Evolutionary conservation across 306 rosid genomes (phyloP), one percentile per base, ranked within the genome.

Genomic region (Vicia faba): DNA sequence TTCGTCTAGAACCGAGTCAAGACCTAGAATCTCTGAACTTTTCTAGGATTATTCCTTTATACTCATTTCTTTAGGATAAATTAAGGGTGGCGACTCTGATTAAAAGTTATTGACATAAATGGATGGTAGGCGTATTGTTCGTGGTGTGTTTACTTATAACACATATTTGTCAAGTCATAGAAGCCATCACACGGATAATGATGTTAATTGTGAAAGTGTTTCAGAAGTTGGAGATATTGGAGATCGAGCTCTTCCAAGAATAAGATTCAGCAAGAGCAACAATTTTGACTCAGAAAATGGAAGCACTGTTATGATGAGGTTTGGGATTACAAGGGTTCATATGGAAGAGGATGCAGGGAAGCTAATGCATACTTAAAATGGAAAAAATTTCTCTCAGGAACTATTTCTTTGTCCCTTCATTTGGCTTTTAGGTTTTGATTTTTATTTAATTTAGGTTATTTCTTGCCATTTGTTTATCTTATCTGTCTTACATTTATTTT

Each of bases 281-380:
- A 87, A 78, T 67, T 40, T 80, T 25, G 59, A 51, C 25, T 46
- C 74, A 16, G 86, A 87, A 73, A 70, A 64, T 75, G 87, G 82
- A 13, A 74, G 18, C n/a, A 18, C 15, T 57, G 54, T 64, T 79
- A 58, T n/a, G n/a, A n/a, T n/a, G 83, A 85, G 78, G 70, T 89
- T 92, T 77, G 98, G 98, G 61, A 77, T 92, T 76, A 89, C 98
- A 43, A 89, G 98, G 81, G 98, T 92, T 75, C 98, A 92, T 79
- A 89, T 92, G 96, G 96, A 92, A 84, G 98, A 92, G 85, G 96
- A 92, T 88, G 98, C 97, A 0, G 98, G 96, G 68, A 92, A 92
- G 83, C 79, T 92, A 61, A 75, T 92, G 39, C 98, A 92, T 75
- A 83, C 96, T 6, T 96, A 92, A 7, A 84, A 64, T 72, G 96